Conservation (phyloP, 306 rosid genomes). For the Gleditsia sinensis region DNA sequence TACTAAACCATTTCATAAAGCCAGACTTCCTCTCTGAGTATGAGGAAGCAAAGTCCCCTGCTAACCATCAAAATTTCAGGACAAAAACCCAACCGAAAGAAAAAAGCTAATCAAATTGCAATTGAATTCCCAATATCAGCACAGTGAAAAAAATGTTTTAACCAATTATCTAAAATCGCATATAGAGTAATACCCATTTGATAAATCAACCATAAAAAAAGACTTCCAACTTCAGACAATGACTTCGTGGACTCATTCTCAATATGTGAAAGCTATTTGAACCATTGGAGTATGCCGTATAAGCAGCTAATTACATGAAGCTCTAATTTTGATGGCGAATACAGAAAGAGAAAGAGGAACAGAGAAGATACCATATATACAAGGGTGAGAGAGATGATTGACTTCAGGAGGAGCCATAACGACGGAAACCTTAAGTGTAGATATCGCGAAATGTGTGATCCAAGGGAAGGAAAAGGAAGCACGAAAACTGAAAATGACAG, state of each 20-base stretch:
- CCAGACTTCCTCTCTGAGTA: constrained; percentile 84
- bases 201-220: constrained; percentile 13
- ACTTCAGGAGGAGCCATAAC: constrained; percentile 67
- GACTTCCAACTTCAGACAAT: background rate
- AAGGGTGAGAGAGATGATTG: constrained; percentile 84
- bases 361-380: constrained; percentile 69
- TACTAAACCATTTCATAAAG: constrained; percentile 93
- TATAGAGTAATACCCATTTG: constrained; percentile 24
- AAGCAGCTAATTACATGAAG: background rate
- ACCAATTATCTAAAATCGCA: constrained; percentile 11
- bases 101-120: background rate
- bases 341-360: constrained; percentile 14
- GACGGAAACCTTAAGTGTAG: constrained; percentile 31
- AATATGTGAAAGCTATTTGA: background rate
- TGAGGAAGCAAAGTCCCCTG: constrained; percentile 86
- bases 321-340: background rate
- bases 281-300: constrained; percentile 4
- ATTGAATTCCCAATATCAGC: background rate
- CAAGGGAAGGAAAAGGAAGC: constrained; percentile 22
- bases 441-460: constrained; percentile 35
- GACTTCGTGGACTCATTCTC: constrained; percentile 19
- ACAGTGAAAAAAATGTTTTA: background rate
- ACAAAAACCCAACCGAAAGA: constrained; percentile 3
- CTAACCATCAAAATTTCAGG: constrained; percentile 41
- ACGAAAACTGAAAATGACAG: constrained; percentile 51